Percentiles rank a stretch among this genome's conserved stretches.
These are phyloP conservation scores for Phytophthora fragariae DNA, from an alignment of 352 stramenopile genomes.

Conservation along the genomic window DNA sequence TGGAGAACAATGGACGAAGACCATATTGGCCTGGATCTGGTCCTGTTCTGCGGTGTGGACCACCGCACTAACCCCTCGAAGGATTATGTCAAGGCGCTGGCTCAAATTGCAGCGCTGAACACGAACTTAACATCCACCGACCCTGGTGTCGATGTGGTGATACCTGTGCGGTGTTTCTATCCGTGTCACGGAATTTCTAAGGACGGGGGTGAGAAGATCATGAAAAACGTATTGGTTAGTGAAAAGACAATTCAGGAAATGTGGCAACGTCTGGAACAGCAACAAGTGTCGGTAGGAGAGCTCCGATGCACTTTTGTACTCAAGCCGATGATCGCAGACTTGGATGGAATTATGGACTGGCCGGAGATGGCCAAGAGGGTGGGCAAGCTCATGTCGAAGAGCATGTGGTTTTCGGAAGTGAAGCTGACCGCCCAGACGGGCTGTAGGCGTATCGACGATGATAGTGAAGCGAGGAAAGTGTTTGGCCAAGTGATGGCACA, in stretches of 20 bases:
- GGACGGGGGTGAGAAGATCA: background rate
- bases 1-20: background rate
- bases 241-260: background rate
- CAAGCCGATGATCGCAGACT: conserved; percentile 4
- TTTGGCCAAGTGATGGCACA: background rate
- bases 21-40: background rate
- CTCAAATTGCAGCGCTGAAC: conserved; percentile 7
- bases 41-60: background rate
- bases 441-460: background rate
- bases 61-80: background rate
- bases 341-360: background rate
- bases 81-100: background rate
- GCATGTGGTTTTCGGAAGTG: conserved; percentile 5
- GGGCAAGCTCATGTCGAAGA: background rate
- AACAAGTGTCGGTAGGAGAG: background rate
- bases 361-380: conserved; percentile 1
- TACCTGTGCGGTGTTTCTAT: conserved; percentile 2
- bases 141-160: conserved; percentile 9
- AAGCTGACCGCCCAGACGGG: background rate
- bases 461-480: background rate
- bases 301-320: conserved; percentile 9
- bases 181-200: background rate
- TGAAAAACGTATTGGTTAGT: background rate
- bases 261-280: background rate
- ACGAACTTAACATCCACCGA: background rate